Evolutionary conservation across 305 asterid genomes (phyloP).

Genomic region (Plantago coronopus): DNA sequence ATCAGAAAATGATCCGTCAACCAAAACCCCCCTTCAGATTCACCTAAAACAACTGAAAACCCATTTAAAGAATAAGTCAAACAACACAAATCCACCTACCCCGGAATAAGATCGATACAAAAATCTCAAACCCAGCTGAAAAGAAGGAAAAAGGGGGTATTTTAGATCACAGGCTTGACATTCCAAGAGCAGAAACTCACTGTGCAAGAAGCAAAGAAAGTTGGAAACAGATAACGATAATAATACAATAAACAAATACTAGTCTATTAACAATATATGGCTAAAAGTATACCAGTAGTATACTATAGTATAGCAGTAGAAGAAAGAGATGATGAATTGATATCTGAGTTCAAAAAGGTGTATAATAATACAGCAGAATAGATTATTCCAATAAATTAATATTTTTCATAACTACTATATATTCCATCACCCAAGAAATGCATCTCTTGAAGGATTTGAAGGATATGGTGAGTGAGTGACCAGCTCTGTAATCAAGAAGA

Average conservation of each 20-base stretch:
- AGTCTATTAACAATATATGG: no score
- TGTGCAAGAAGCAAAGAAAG: conserved; percentile 14
- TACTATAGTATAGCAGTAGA: conserved; percentile 1
- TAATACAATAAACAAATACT: not conserved
- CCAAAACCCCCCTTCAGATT: not conserved
- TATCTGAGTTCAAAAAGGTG: conserved; percentile 8
- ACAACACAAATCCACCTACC: not conserved
- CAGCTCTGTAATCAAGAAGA: no score
- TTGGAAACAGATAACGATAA: conserved; percentile 9
- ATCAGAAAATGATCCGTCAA: conserved; percentile 22
- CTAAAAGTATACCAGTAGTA: no score
- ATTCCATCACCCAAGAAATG: conserved; percentile 18
- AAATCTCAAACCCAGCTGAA: conserved; percentile 4
- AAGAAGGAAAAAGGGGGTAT: not conserved
- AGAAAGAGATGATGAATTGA: conserved; percentile 1
- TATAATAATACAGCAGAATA: conserved; percentile 1
- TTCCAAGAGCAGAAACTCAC: conserved; percentile 1
- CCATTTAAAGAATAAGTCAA: conserved; percentile 7
- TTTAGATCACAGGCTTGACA: conserved; percentile 7
- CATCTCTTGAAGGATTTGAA: conserved; percentile 23
- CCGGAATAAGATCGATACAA: conserved; percentile 1
- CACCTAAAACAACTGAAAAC: conserved; percentile 1
- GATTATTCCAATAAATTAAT: not conserved
- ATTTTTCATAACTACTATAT: not conserved
- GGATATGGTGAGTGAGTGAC: conserved; percentile 14